Evolutionary conservation across 257 asterid genomes (phyloP), one percentile per base, ranked within the genome.

Genomic region (Avicennia marina): DNA sequence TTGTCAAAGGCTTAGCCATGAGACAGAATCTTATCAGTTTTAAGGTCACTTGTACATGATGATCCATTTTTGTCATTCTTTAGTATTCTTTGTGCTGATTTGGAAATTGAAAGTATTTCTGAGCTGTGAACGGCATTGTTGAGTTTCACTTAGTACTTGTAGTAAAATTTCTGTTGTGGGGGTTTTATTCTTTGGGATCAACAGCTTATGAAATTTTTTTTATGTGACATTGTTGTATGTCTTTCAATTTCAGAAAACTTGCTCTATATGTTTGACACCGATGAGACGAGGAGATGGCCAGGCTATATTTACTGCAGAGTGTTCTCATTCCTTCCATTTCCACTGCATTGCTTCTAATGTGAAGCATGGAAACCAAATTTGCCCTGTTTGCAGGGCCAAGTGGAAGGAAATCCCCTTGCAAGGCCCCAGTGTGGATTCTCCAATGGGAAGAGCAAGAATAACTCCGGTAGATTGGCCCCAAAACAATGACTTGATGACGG

Each of bases 241-340:
- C 18, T 7, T 60, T 25, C 29, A 6, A 40, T 46, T 70, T 21
- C 97, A 89, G 97, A 93, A 82, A 33, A 82, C 79, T 2, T 93
- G 99, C 75, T 82, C 96, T 2, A 89, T 93, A 68, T 93, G 99
- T 71, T 75, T 93, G 80, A 84, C 82, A 24, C 51, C 95, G 27
- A 89, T 93, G 96, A 78, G 70, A 63, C 77, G 85, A 27, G 91
- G 99, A 51, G 91, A 93, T 56, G 98, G 97, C 20, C 98, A 88
- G 41, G 97, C 98, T 12, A 80, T 93, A 42, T 93, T 85, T 72
- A 93, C 97, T 12, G 98, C 95, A 12, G 98, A 91, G 72, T 88
- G 97, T 65, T 86, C 95, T 12, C 98, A 91, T 63, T 85, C 98
- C 53, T 91, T 91, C 56, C 98, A 93, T 74, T 93, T 93, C 78